Percentiles rank a stretch among this genome's conserved stretches.
These are phyloP conservation scores for Miscanthus lutarioriparius DNA, from an alignment of 176 grass and related monocot species.

Conservation along the genomic window DNA sequence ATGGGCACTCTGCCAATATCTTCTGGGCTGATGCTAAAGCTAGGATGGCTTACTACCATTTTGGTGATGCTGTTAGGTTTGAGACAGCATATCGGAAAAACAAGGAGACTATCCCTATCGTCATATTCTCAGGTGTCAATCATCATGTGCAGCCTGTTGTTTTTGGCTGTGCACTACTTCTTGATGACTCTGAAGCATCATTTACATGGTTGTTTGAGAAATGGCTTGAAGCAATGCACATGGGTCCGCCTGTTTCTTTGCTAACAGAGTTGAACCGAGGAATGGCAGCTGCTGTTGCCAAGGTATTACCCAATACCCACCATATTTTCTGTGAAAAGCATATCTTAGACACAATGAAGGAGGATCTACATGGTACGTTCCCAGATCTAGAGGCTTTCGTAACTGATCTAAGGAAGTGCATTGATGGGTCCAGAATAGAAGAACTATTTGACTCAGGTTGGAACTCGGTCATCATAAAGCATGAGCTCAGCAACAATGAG, in stretches of 20 bases:
- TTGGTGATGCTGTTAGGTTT: conserved; percentile 81
- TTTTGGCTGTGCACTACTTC: conserved; percentile 87
- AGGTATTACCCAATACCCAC: conserved; percentile 60
- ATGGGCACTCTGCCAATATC: conserved; percentile 61
- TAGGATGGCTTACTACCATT: conserved; percentile 89
- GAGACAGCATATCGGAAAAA: conserved; percentile 62
- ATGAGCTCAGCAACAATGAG: conserved; percentile 64
- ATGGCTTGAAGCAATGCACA: conserved; percentile 90
- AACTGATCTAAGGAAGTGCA: conserved; percentile 68
- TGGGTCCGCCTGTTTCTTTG: conserved; percentile 62
- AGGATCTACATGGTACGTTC: conserved; percentile 57
- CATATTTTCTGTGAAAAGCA: conserved; percentile 83
- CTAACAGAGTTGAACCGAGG: conserved; percentile 67
- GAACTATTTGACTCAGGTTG: conserved; percentile 81
- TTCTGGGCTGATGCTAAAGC: conserved; percentile 88
- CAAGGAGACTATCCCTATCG: conserved; percentile 78
- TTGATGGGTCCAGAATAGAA: conserved; percentile 58
- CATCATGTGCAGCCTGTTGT: conserved; percentile 83
- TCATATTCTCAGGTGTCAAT: conserved; percentile 86
- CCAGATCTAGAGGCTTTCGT: conserved; percentile 52
- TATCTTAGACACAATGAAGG: conserved; percentile 58
- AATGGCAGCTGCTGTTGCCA: conserved; percentile 62
- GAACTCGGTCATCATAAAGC: conserved; percentile 51
- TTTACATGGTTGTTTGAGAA: conserved; percentile 89
- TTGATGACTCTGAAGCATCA: conserved; percentile 83